Evolutionary conservation across 23 red algal species (phyloP), one percentile per base, ranked within the genome.

Genomic region (Gracilaria domingensis): DNA sequence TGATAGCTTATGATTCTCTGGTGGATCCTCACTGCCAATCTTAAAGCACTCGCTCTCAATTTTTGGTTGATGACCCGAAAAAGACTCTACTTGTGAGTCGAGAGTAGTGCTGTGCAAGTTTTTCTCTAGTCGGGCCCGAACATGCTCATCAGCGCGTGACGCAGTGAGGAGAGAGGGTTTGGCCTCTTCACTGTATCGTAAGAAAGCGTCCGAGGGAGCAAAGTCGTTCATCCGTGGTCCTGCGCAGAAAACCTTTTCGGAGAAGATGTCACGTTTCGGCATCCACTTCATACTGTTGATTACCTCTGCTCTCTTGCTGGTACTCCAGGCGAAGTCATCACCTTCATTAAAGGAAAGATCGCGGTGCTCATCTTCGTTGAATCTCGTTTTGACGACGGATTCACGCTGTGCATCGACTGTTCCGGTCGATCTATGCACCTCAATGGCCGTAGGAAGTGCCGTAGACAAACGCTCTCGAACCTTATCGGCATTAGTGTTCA

Each of bases 141-240:
- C 34, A 12, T 50, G 40, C 24, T 28, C 72, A 32, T 45, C 45
- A 29, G 0, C 42, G 18, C 72, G 23, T 25, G 39, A 25, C 4
- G 72, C 39, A 51, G 72, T 49, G 0, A 77, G 42, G 18, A 50
- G 21, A 30, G 72, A 77, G 32, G 72, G 26, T 26, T 50, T 51
- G 6, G 72, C 45, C 21, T 77, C 72, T 50, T 49, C 72, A 30
- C 72, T 77, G 72, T 49, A 77, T 77, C 45, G 20, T 35, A 77
- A 20, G 72, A 77, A 77, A 25, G 72, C 40, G 26, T 77, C 72
- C 13, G 72, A 77, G 32, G 72, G 72, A 45, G 72, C 38, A 30
- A 77, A 77, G 72, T 77, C 72, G 45, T 77, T 77, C 72, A 77
- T 77, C 50, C 42, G 40, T 37, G 72, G 72, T 11, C 72, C 40